Evolutionary conservation across 768 basidiomycete species (phyloP).

Genomic region (Cyclocybe aegerita): DNA sequence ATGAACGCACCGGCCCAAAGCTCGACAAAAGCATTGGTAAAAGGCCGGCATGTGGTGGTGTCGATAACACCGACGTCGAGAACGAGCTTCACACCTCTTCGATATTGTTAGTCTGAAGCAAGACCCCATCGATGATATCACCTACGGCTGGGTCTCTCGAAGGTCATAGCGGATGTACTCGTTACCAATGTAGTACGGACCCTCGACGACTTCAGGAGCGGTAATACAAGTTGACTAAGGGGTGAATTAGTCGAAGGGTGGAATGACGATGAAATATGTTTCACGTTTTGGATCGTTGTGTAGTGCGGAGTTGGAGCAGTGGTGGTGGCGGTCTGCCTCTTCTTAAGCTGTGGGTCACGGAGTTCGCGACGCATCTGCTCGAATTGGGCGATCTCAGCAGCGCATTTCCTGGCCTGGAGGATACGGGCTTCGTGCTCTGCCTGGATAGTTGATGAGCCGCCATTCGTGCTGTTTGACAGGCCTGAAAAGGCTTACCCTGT

Average conservation of each 20-base stretch:
- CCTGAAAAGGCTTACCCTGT: too few species aligned
- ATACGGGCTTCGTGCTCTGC: too few species aligned
- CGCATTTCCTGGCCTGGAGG: too few species aligned
- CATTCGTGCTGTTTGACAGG: too few species aligned
- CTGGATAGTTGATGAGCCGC: too few species aligned
- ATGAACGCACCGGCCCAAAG: slow-evolving; percentile 26
- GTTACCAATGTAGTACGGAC: slow-evolving; percentile 24
- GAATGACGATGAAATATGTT: neutral
- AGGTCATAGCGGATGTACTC: slow-evolving; percentile 25
- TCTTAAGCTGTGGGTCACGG: neutral
- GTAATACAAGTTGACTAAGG: neutral
- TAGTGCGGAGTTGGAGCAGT: slow-evolving; percentile 1
- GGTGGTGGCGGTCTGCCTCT: neutral
- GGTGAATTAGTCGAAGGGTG: neutral
- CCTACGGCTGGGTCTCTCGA: slow-evolving; percentile 22
- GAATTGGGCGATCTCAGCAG: too few species aligned
- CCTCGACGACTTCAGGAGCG: neutral
- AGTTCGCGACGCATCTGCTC: too few species aligned
- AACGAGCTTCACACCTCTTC: slow-evolving; percentile 29
- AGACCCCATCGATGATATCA: neutral
- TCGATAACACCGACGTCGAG: slow-evolving; percentile 38
- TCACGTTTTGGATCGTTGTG: neutral
- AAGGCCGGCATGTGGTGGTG: slow-evolving; percentile 33
- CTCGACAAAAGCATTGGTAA: slow-evolving; percentile 33
- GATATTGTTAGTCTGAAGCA: neutral